phyloP scores from a whole-genome alignment of 2,329 filamentous ascomycete species.

The Paraconiothyrium sp. region DNA sequence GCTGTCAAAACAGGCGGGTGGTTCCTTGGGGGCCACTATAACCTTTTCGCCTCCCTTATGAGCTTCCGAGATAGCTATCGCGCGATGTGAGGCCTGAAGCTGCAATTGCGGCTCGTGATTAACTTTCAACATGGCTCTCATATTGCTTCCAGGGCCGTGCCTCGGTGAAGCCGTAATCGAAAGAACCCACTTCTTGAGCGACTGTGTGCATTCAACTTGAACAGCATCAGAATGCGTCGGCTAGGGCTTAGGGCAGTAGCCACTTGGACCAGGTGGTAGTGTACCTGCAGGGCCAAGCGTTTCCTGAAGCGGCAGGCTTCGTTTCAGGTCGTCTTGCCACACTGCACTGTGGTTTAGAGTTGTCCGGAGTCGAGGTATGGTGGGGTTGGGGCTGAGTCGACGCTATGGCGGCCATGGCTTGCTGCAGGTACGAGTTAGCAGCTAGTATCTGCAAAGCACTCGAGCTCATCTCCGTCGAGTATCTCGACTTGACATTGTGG shows the following conservation, averaged over 20 bases:
- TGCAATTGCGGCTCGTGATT: background rate
- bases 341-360: constrained; percentile 16
- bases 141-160: background rate
- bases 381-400: constrained; percentile 14
- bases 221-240: constrained; percentile 7
- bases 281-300: constrained; percentile 18
- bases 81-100: background rate
- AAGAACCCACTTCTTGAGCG: constrained; percentile 2
- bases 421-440: constrained; percentile 17
- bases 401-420: constrained; percentile 12
- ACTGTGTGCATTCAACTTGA: background rate
- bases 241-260: constrained; percentile 9
- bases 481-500: background rate
- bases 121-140: background rate
- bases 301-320: constrained; percentile 8
- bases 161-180: background rate
- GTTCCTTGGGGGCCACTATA: constrained; percentile 1
- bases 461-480: constrained; percentile 12
- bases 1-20: constrained; percentile 2
- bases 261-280: constrained; percentile 13
- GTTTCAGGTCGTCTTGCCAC: constrained; percentile 12
- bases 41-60: constrained; percentile 7
- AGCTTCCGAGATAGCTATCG: constrained; percentile 11
- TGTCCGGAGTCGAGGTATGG: constrained; percentile 15
- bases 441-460: constrained; percentile 17